A percentile compares a stretch with the other conserved stretches of the same genome.
Evolutionary conservation across 2,329 filamentous ascomycete genomes (phyloP).

Genomic region (Fusarium nelsonii): DNA sequence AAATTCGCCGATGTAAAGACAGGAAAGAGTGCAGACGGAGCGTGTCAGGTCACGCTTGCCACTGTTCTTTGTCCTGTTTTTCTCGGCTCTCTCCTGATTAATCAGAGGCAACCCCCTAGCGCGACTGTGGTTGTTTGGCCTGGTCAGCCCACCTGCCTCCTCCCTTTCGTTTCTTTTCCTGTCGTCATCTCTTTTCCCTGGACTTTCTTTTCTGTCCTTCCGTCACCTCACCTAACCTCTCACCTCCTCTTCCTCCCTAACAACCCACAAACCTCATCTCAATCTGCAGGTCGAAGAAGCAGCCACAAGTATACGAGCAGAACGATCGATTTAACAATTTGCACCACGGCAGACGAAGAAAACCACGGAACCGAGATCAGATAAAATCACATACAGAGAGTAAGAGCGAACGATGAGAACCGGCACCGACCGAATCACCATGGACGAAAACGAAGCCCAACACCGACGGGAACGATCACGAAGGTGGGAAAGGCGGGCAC

Average conservation of each 20-base stretch:
- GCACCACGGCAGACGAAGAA: background rate
- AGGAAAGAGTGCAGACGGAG: background rate
- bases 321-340: background rate
- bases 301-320: background rate
- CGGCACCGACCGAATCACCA: conserved; percentile 28
- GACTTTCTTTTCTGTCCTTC: conserved; percentile 46
- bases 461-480: conserved; percentile 35
- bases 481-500: conserved; percentile 37
- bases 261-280: conserved; percentile 39
- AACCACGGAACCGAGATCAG: background rate
- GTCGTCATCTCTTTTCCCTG: conserved; percentile 38
- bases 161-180: conserved; percentile 5
- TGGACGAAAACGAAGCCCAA: conserved; percentile 39
- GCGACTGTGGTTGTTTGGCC: background rate
- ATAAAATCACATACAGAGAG: background rate
- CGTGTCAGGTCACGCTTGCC: background rate
- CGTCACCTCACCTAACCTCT: conserved; percentile 21
- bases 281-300: conserved; percentile 24
- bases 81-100: background rate
- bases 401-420: conserved; percentile 12
- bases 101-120: conserved; percentile 3
- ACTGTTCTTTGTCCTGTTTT: background rate
- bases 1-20: background rate
- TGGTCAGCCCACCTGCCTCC: conserved; percentile 8
- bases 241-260: conserved; percentile 37